Base-by-base conservation (phyloP, 2,329 filamentous ascomycete genomes). In the Knufia fluminis region DNA sequence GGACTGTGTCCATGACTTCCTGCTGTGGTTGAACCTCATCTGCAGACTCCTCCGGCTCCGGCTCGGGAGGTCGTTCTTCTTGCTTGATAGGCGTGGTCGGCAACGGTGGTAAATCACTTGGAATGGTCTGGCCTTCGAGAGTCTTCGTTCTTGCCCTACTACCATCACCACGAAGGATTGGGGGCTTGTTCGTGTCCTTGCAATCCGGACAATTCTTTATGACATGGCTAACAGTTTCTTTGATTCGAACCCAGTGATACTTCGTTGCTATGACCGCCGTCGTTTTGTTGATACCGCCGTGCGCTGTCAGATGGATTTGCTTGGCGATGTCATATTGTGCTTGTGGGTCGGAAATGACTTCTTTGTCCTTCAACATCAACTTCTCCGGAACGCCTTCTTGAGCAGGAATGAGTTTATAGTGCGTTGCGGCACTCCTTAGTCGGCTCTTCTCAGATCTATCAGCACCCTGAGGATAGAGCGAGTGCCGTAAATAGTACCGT, bases 231-330 rank as follows among this genome's bases (percentile, higher is more conserved):
- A 96, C 92, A 1, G 91, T 97, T 68, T 96, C 90, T 66, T 97
- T 98, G 71, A 97, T 97, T 53, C 91, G 80, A 42, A 94, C 90
- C 92, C 92, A 98, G 69, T 97, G 92, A 64, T 91, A 96, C 62
- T 84, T 85, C 64, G 96, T 87, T 9, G 91, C 88, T 61, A 98
- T 95, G 17, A 82, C 85, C 17, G 91, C 90, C 1, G 91, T 97
- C 0, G 91, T 97, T 72, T 96, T 96, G 74, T 98, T 98, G 74
- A 97, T 97, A 46, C 92, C 92, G 4, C 85, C 88, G 63, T 98
- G 92, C 36, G 83, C 77, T 50, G 74, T 68, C 47, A 80, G 74
- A 67, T 98, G 92, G 32, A 90, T 77, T 51, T 77, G 74, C 40
- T 85, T 76, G 10, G 90, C 87, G 59, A 97, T 92, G 52, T 92